Evolutionary conservation across 495 filamentous ascomycete species (phyloP), one percentile per base, ranked within the genome.

Genomic region (Paragyromitra xinjiangensis): DNA sequence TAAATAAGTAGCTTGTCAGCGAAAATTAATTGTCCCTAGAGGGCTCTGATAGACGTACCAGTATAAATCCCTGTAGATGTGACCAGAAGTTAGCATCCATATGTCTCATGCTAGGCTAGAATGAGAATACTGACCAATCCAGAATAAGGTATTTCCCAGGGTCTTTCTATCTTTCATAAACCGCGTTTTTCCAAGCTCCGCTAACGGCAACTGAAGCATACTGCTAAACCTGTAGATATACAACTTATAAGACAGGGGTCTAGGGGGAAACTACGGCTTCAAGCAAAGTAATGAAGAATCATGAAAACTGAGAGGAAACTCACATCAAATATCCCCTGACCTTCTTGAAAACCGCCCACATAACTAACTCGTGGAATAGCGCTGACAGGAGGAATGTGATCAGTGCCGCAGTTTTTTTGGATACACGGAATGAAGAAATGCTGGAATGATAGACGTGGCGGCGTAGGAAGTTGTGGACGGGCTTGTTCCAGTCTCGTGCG

Each of bases 331-430:
- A 93, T 6, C 92, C 92, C 44, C 92, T 85, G 29, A 93, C 86
- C 77, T 92, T 92, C 84, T 90, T 90, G 80, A 94, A 94, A 68
- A 94, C 88, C 66, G 90, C 90, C 84, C 89, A 88, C 92, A 93
- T 93, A 75, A 93, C 85, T 45, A 93, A 84, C 82, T 93, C 92
- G 78, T 94, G 92, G 24, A 92, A 87, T 72, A 89, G 86, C 1
- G 91, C 90, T 14, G 86, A 88, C 12, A 94, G 81, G 64, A 93
- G 86, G 80, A 94, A 94, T 7, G 92, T 94, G 37, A 92, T 87
- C 22, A 93, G 85, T 42, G 91, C 93, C 8, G 92, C 92, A n/a
- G 88, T 88, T 70, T 87, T 85, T 81, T 89, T 89, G 75, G 89
- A 88, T 16, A 93, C 86, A 76, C 88, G 87, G 80, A 92, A 89